Percentiles rank a stretch among this genome's conserved stretches.
phyloP scores from a whole-genome alignment of 345 rosid genomes.

The Zanthoxylum bungeanum region DNA sequence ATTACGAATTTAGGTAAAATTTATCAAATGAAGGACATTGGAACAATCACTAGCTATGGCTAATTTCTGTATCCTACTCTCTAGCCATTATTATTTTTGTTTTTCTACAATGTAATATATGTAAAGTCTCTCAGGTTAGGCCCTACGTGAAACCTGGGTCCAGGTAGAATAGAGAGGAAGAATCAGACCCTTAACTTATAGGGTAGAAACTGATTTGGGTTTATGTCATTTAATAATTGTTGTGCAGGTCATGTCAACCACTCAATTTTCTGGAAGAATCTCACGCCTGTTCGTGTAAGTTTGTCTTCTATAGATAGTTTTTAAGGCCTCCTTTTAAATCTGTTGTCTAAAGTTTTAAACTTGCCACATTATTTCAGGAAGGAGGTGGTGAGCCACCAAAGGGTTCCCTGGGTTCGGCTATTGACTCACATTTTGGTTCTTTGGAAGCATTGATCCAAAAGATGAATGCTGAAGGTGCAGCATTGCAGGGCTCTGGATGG shows the following conservation, averaged over 20 bases:
- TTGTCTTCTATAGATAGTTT: neutral
- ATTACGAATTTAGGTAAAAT: neutral
- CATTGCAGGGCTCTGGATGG: slow-evolving; percentile 99
- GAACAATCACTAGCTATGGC: too few species aligned
- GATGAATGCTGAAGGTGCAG: slow-evolving; percentile 92
- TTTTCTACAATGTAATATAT: too few species aligned
- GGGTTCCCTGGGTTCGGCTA: slow-evolving; percentile 68
- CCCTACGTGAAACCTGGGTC: too few species aligned
- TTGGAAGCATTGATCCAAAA: slow-evolving; percentile 70
- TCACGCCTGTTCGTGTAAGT: slow-evolving; percentile 65
- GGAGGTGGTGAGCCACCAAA: slow-evolving; percentile 97
- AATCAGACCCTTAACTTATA: too few species aligned
- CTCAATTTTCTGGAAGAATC: slow-evolving; percentile 92
- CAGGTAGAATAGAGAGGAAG: too few species aligned
- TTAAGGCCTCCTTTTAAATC: neutral
- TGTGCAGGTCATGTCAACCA: slow-evolving; percentile 86
- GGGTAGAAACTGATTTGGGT: too few species aligned
- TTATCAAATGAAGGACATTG: neutral
- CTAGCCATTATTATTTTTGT: neutral
- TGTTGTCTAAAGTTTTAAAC: slow-evolving; percentile 2
- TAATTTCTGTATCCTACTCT: neutral
- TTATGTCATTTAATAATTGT: neutral
- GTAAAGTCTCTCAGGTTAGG: too few species aligned
- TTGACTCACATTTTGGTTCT: slow-evolving; percentile 78
- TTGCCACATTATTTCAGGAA: slow-evolving; percentile 39